These are phyloP conservation scores for Solanum chiquidenum DNA, from an alignment of 257 asterid genomes.

Conservation along the genomic window DNA sequence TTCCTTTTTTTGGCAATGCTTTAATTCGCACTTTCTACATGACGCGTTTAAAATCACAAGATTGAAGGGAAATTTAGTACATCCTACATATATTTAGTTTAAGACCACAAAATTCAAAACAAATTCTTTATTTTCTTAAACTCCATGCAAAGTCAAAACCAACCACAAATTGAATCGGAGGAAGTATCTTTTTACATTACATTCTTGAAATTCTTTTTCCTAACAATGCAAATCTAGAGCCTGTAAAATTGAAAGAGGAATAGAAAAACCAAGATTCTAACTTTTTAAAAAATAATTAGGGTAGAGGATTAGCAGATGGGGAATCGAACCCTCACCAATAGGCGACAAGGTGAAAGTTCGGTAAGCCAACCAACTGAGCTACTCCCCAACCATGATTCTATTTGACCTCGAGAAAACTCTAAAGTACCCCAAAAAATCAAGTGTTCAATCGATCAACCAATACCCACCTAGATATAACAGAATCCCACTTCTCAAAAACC, in stretches of 20 bases:
- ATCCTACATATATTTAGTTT: neutral
- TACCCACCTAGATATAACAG: neutral
- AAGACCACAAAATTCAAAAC: neutral
- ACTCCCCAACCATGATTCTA: neutral
- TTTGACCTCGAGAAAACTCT: neutral
- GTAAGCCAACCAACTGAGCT: neutral
- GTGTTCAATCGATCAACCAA: neutral
- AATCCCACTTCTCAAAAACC: constrained; percentile 25
- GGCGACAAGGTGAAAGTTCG: neutral
- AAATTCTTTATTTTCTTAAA: neutral
- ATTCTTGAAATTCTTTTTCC: neutral
- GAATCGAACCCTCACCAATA: neutral
- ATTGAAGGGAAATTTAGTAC: neutral
- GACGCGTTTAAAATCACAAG: neutral
- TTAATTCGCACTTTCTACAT: neutral
- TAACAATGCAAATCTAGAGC: neutral
- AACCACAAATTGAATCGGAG: neutral
- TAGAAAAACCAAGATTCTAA: neutral
- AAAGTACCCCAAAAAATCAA: neutral
- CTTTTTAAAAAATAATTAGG: neutral
- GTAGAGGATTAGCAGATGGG: neutral
- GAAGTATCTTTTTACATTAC: neutral
- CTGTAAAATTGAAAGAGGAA: neutral
- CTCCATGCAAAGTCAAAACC: neutral
- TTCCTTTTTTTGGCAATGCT: neutral